Evolutionary conservation across 1,139 yeast species (phyloP).

Genomic region (Groenewaldozyma sp.): DNA sequence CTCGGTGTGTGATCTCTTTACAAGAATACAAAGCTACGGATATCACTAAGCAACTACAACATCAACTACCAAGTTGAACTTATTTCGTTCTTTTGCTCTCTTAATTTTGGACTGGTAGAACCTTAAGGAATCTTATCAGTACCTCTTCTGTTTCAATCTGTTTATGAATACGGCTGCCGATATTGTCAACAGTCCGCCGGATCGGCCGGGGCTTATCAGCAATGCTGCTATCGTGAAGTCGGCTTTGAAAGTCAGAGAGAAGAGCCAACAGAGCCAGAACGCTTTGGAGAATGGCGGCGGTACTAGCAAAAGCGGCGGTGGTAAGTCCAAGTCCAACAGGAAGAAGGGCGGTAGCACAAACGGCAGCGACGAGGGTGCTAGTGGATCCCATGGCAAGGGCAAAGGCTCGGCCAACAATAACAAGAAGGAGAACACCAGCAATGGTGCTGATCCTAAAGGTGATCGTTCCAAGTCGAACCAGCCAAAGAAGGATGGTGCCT

Average conservation of each 20-base stretch:
- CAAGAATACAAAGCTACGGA: too few relatives aligned
- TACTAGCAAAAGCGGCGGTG: constrained; percentile 3
- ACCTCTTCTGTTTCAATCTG: too few relatives aligned
- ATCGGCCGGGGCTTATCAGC: constrained; percentile 17
- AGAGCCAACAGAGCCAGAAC: constrained; percentile 1
- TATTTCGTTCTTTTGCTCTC: too few relatives aligned
- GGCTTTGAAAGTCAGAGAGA: constrained; percentile 14
- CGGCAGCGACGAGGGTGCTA: not conserved
- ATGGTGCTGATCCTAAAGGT: not conserved
- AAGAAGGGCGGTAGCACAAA: not conserved
- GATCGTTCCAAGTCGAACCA: not conserved
- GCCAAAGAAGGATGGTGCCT: not conserved
- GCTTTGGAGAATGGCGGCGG: constrained; percentile 4
- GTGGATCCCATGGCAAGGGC: not conserved
- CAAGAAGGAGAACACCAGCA: not conserved
- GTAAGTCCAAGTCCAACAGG: constrained; percentile 1
- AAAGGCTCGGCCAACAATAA: not conserved
- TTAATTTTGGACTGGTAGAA: too few relatives aligned
- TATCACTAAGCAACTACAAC: too few relatives aligned
- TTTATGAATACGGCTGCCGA: too few relatives aligned
- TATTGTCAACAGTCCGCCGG: too few relatives aligned
- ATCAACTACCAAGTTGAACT: too few relatives aligned
- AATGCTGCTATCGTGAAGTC: constrained; percentile 24
- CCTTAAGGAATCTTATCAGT: too few relatives aligned
- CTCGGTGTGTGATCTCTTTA: too few relatives aligned